A percentile compares a stretch with the other conserved stretches of the same genome.
These are phyloP conservation scores for Royoungia palumana DNA, from an alignment of 768 basidiomycete species.

Conservation along the genomic window DNA sequence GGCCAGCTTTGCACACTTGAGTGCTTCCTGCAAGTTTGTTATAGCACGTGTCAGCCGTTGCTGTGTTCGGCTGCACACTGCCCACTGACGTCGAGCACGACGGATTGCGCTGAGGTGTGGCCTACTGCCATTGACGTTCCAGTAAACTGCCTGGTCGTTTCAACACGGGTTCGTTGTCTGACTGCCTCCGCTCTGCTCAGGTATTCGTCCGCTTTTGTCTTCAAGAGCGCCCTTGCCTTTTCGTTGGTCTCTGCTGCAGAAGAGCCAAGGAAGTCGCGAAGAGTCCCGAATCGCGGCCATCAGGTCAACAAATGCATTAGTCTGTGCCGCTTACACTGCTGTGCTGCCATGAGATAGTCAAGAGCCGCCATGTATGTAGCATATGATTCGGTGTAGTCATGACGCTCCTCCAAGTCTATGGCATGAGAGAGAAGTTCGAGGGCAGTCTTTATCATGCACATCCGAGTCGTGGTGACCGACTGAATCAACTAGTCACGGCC, in stretches of 20 bases:
- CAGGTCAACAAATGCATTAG: too few species aligned
- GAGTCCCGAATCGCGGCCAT: too few species aligned
- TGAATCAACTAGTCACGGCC: too few species aligned
- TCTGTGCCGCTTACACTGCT: too few species aligned
- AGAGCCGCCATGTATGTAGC: conserved; percentile 84
- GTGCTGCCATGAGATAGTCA: too few species aligned
- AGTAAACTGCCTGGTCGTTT: neutral
- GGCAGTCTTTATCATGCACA: conserved; percentile 48
- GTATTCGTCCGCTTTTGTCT: conserved; percentile 19
- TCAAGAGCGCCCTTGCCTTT: conserved; percentile 15
- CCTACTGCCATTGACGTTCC: neutral
- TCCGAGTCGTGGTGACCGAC: too few species aligned
- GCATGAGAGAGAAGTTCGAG: conserved; percentile 88
- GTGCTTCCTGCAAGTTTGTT: conserved; percentile 52
- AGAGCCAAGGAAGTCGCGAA: too few species aligned
- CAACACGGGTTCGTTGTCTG: neutral
- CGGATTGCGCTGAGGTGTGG: conserved; percentile 5
- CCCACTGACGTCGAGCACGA: conserved; percentile 16
- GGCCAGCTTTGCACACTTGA: conserved; percentile 84
- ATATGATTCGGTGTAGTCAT: conserved; percentile 90
- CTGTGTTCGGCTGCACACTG: too few species aligned
- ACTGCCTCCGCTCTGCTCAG: conserved; percentile 15
- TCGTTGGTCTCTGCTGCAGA: too few species aligned
- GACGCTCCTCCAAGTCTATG: conserved; percentile 84
- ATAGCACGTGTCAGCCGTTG: neutral